Evolutionary conservation across 257 asterid species (phyloP).

Genomic region (Leptodermis oblonga): DNA sequence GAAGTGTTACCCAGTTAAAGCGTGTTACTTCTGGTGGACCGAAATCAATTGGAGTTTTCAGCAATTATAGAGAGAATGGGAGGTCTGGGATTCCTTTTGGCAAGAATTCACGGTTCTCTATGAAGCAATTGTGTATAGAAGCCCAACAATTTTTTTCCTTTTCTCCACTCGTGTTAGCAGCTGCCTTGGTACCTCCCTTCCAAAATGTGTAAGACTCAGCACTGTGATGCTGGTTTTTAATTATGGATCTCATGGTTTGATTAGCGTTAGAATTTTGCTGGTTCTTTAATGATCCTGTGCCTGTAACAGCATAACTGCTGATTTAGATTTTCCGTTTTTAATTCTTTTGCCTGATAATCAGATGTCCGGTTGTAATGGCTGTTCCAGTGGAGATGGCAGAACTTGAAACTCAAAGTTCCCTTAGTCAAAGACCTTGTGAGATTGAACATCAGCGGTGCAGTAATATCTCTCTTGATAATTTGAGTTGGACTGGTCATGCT

Average conservation of each 20-base stretch:
- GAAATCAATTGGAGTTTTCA: constrained; percentile 36
- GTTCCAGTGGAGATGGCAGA: constrained; percentile 45
- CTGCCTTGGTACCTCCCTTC: constrained; percentile 68
- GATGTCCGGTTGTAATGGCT: constrained; percentile 54
- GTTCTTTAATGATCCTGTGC: background rate
- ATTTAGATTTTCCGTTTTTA: constrained; percentile 3
- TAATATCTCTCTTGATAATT: constrained; percentile 44
- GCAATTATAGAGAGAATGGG: constrained; percentile 35
- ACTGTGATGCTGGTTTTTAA: background rate
- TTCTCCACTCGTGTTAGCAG: constrained; percentile 66
- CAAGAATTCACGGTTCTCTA: constrained; percentile 52
- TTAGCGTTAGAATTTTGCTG: background rate
- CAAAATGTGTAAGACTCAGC: constrained; percentile 55
- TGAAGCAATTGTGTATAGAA: constrained; percentile 53
- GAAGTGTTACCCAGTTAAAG: constrained; percentile 36
- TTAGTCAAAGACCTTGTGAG: constrained; percentile 56
- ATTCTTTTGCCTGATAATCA: constrained; percentile 26
- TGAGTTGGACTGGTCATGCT: constrained; percentile 58
- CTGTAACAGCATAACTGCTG: background rate
- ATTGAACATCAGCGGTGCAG: constrained; percentile 53
- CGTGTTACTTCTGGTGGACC: constrained; percentile 37
- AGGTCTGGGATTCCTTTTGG: constrained; percentile 38
- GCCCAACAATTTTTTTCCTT: constrained; percentile 53
- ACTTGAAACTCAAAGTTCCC: constrained; percentile 42
- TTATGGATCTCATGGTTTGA: background rate